A percentile compares a stretch with the other conserved stretches of the same genome.
Conservation (phyloP, 495 filamentous ascomycete species). For the Hypoxylon trugodes region DNA sequence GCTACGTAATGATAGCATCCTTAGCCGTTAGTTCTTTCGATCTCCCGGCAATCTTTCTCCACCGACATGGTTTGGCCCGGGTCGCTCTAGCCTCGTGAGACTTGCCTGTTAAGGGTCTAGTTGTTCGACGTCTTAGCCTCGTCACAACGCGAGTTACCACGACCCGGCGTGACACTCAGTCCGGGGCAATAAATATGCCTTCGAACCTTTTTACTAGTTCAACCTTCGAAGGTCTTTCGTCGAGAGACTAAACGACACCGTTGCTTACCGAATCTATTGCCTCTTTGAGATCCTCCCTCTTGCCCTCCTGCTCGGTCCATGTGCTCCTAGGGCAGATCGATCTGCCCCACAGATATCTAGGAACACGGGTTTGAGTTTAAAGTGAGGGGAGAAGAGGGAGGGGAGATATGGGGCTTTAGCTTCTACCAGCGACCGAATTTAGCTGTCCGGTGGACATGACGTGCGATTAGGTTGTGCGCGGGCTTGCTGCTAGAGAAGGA, state of each 20-base stretch:
- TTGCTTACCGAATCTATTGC: neutral
- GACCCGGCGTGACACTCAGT: neutral
- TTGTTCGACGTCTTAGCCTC: neutral
- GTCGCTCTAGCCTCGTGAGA: neutral
- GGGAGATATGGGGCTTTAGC: neutral
- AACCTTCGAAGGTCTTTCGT: neutral
- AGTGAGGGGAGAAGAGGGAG: no score
- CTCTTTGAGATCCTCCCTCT: neutral
- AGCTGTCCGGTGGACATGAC: neutral
- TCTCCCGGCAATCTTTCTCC: slow-evolving; percentile 6
- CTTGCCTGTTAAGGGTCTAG: slow-evolving; percentile 1
- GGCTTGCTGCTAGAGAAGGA: neutral
- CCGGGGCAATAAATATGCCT: neutral
- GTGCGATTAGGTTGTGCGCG: neutral
- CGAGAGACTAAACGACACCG: neutral
- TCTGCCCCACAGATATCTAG: slow-evolving; percentile 13
- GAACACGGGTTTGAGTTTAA: slow-evolving; percentile 14
- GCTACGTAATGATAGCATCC: slow-evolving; percentile 3
- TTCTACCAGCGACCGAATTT: neutral
- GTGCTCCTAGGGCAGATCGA: neutral
- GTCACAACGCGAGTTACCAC: neutral
- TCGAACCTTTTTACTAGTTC: neutral
- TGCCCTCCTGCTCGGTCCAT: neutral
- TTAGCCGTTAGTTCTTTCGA: slow-evolving; percentile 11
- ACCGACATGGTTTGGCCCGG: neutral